Evolutionary conservation across 2,329 filamentous ascomycete species (phyloP).

Genomic region (Arthrinium puccinioides): DNA sequence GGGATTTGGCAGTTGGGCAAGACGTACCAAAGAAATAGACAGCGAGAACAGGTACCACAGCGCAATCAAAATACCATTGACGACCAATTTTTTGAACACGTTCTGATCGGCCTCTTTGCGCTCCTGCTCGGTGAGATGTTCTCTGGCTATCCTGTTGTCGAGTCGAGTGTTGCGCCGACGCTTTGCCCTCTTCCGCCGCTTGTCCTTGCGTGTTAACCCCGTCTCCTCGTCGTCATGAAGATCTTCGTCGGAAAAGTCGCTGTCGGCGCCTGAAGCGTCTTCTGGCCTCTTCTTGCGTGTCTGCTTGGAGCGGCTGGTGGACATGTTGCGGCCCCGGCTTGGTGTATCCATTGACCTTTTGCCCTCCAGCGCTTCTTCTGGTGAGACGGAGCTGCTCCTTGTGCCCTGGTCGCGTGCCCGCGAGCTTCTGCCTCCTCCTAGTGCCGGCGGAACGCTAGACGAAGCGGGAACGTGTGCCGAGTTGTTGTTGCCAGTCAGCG

Average conservation of each 20-base stretch:
- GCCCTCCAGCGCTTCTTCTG: slow-evolving; percentile 24
- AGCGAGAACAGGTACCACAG: slow-evolving; percentile 90
- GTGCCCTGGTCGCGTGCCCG: slow-evolving; percentile 18
- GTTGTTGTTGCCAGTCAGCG: slow-evolving; percentile 32
- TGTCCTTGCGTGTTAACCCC: slow-evolving; percentile 69
- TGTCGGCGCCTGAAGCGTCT: slow-evolving; percentile 37
- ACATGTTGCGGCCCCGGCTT: neutral
- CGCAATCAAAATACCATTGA: slow-evolving; percentile 76
- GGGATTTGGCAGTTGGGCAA: too few species aligned
- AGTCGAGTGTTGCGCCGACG: slow-evolving; percentile 60
- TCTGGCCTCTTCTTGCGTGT: slow-evolving; percentile 9
- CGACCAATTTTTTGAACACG: slow-evolving; percentile 58
- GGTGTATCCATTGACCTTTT: slow-evolving; percentile 35
- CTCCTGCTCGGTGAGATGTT: slow-evolving; percentile 61
- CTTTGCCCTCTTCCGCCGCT: slow-evolving; percentile 58
- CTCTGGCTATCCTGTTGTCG: slow-evolving; percentile 60
- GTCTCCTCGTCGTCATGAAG: slow-evolving; percentile 84
- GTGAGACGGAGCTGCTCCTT: slow-evolving; percentile 15
- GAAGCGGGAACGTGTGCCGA: slow-evolving; percentile 8
- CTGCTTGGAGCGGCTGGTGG: slow-evolving; percentile 13
- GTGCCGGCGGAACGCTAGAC: slow-evolving; percentile 8
- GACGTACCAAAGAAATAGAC: slow-evolving; percentile 78
- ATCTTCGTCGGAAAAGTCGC: slow-evolving; percentile 60
- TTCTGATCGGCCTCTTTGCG: slow-evolving; percentile 68
- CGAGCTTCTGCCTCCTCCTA: slow-evolving; percentile 12